Evolutionary conservation across 2,329 filamentous ascomycete genomes (phyloP).

Genomic region (Fusarium fracticaudum): DNA sequence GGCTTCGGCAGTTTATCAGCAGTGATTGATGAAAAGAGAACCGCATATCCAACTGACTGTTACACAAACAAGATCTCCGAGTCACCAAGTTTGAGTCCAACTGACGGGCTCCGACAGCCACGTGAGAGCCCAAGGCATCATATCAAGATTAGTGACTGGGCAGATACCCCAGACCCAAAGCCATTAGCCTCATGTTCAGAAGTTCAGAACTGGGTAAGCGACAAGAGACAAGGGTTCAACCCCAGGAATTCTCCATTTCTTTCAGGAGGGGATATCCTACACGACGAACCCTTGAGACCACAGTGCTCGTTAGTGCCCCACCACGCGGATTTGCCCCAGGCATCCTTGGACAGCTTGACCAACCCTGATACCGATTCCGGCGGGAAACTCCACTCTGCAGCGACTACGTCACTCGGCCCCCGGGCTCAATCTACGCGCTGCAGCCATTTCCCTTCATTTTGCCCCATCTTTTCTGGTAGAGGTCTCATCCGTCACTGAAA

Average conservation of each 20-base stretch:
- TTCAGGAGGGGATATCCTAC: constrained; percentile 9
- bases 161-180: constrained; percentile 7
- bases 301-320: constrained; percentile 12
- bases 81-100: constrained; percentile 10
- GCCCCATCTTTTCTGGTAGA: constrained; percentile 24
- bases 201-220: background rate
- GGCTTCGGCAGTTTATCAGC: background rate
- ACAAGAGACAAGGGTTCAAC: constrained; percentile 22
- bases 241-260: constrained; percentile 15
- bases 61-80: background rate
- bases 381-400: constrained; percentile 13
- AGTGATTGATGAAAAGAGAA: background rate
- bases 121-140: background rate
- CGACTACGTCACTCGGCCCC: constrained; percentile 37
- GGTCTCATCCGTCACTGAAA: constrained; percentile 20
- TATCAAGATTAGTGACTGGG: constrained; percentile 1
- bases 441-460: constrained; percentile 22
- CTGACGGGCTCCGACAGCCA: background rate
- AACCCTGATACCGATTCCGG: constrained; percentile 29
- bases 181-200: constrained; percentile 2
- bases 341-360: constrained; percentile 15
- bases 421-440: constrained; percentile 27
- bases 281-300: constrained; percentile 22
- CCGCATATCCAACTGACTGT: background rate
- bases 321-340: constrained; percentile 1